Evolutionary conservation across 139 green algal species (phyloP).

Genomic region (Tetraselmis chui): DNA sequence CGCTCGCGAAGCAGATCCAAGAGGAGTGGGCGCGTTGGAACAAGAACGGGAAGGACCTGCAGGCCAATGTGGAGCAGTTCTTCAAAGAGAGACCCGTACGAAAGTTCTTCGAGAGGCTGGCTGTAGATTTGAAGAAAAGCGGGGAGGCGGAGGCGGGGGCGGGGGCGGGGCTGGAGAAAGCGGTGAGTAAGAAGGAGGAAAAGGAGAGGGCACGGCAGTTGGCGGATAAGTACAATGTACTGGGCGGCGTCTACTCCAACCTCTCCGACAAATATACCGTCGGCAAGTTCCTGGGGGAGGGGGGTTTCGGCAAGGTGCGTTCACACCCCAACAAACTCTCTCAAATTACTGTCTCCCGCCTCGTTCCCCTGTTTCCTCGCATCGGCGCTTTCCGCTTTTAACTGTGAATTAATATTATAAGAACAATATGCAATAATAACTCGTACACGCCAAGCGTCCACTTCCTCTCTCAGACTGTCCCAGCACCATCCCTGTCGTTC

Average conservation of each 20-base stretch:
- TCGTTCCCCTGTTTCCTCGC: too few species aligned
- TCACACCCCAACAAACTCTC: too few species aligned
- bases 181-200: background rate
- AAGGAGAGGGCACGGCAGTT: background rate
- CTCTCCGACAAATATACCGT: background rate
- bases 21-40: background rate
- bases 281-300: background rate
- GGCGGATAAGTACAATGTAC: background rate
- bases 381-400: too few species aligned
- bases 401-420: too few species aligned
- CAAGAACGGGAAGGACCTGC: background rate
- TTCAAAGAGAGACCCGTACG: background rate
- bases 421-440: too few species aligned
- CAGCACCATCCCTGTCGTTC: too few species aligned
- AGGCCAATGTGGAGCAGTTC: background rate
- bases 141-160: background rate
- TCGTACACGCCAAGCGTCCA: too few species aligned
- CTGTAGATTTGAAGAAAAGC: background rate
- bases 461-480: too few species aligned
- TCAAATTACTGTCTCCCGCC: too few species aligned
- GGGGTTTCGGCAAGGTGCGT: background rate
- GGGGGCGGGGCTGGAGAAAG: background rate
- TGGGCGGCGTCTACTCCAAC: background rate
- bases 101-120: background rate
- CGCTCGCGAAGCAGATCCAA: background rate